Evolutionary conservation across 2,329 filamentous ascomycete species (phyloP).

Genomic region (Coniochaeta sp.): DNA sequence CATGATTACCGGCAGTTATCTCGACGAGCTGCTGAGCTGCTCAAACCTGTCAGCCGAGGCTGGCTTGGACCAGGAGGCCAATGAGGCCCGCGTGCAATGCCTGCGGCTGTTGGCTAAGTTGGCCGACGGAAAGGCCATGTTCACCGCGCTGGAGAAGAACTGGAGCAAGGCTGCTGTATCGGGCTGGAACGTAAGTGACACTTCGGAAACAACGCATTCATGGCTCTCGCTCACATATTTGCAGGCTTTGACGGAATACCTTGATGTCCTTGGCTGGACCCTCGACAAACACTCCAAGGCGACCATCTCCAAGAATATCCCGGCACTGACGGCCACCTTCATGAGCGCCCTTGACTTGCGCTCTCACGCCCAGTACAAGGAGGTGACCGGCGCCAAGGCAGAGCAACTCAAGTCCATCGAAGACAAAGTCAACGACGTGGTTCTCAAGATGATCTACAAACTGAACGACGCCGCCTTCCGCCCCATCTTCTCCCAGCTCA

Average conservation of each 20-base stretch:
- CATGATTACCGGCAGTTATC: conserved; percentile 72
- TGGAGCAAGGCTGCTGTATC: conserved; percentile 59
- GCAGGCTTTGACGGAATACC: conserved; percentile 60
- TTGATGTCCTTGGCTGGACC: conserved; percentile 62
- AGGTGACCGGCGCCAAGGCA: conserved; percentile 29
- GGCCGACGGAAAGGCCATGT: conserved; percentile 69
- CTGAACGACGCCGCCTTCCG: conserved; percentile 91
- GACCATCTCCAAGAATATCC: conserved; percentile 67
- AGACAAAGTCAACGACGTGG: conserved; percentile 57
- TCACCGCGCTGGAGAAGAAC: conserved; percentile 64
- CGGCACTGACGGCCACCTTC: conserved; percentile 60
- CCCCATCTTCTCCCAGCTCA: conserved; percentile 79
- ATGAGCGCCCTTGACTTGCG: conserved; percentile 59
- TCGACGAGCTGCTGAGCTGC: conserved; percentile 64
- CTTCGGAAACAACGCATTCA: neutral
- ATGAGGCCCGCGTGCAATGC: conserved; percentile 61
- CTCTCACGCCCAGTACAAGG: conserved; percentile 42
- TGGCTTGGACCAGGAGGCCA: conserved; percentile 52
- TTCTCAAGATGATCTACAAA: conserved; percentile 91
- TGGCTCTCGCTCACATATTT: conserved; percentile 20
- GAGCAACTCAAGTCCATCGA: conserved; percentile 55
- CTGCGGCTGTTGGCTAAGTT: conserved; percentile 69
- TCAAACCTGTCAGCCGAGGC: conserved; percentile 66
- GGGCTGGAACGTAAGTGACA: conserved; percentile 53
- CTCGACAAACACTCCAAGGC: conserved; percentile 75